Evolutionary conservation across 148 eudicot genomes (phyloP).

Genomic region (Camellia sinensis): DNA sequence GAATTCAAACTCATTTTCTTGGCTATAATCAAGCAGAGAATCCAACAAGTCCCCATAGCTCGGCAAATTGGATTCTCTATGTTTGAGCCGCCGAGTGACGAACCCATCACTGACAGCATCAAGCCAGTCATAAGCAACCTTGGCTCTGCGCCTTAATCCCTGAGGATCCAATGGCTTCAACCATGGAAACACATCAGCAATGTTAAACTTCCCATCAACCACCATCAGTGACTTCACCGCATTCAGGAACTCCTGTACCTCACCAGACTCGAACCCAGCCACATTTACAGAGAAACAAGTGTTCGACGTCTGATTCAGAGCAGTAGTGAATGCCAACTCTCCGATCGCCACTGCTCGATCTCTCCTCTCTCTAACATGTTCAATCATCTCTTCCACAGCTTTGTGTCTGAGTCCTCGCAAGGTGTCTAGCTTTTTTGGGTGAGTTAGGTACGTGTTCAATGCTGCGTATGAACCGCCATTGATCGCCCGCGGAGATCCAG

Average conservation of each 20-base stretch:
- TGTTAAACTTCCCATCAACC: slow-evolving; percentile 8
- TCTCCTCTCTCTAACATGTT: background rate
- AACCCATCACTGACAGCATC: background rate
- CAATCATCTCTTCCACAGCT: slow-evolving; percentile 4
- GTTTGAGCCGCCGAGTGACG: background rate
- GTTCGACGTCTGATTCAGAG: slow-evolving; percentile 10
- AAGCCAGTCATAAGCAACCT: slow-evolving; percentile 4
- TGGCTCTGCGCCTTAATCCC: background rate
- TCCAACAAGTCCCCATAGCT: background rate
- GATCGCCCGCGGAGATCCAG: background rate
- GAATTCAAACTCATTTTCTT: background rate
- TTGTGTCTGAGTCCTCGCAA: background rate
- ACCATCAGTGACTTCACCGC: slow-evolving; percentile 3
- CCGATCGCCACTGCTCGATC: slow-evolving; percentile 1
- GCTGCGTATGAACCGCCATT: slow-evolving; percentile 1
- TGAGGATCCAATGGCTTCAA: slow-evolving; percentile 11
- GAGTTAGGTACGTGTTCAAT: background rate
- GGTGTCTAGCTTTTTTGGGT: slow-evolving; percentile 1
- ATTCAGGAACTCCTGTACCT: background rate
- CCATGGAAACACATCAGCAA: slow-evolving; percentile 10
- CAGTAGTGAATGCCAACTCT: slow-evolving; percentile 3
- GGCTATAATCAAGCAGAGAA: slow-evolving; percentile 3
- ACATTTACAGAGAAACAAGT: slow-evolving; percentile 8
- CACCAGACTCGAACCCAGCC: background rate
- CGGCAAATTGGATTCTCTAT: background rate